Base-by-base conservation (phyloP, 495 filamentous ascomycete genomes). In the Penicillium malachiteum region DNA sequence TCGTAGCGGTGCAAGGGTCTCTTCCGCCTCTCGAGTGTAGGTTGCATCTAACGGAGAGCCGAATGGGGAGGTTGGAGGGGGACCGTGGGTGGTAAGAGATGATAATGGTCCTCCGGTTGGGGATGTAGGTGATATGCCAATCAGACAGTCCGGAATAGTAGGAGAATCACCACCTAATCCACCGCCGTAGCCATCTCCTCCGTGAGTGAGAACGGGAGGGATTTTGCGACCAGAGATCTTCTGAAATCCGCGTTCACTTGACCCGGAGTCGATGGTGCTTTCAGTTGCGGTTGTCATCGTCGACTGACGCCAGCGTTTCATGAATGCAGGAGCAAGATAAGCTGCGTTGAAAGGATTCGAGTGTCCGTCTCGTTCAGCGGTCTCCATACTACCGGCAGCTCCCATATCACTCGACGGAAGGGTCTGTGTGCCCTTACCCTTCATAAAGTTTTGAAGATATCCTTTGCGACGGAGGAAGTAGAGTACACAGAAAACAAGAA, bases 171-270 rank as follows among this genome's bases (percentile, higher is more conserved):
- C 67, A 40, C 63, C 67, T 3, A 72, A 39, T 7, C 69, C 66
- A 49, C 83, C 87, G 54, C 81, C 81, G 62, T 85, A 90, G 3
- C 87, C 87, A 66, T 90, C 85, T 16, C 87, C 86, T 42, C 88
- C 86, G 34, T 81, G 81, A 37, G 82, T 78, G 34, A 91, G 71
- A 5, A 90, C 87, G 13, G 89, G 84, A 5, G 81, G 78, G n/a
- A 92, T 72, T 59, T 91, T 91, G 50, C 83, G 78, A 34, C 89
- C 89, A 6, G 87, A 87, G 5, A 92, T 73, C 56, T 81, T 81
- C 55, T 84, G 78, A 57, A 84, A 84, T 2, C 81, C 81, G 12
- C 77, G 76, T 47, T 84, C 81, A 52, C 78, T 78, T 4, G 73
- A 58, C 17, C 42, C 55, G 0, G 71, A 66, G 31, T 63, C 63